A percentile compares a stretch with the other conserved stretches of the same genome.
phyloP scores from a whole-genome alignment of 164 flowering plant species.

The Chloranthus sessilifolius region DNA sequence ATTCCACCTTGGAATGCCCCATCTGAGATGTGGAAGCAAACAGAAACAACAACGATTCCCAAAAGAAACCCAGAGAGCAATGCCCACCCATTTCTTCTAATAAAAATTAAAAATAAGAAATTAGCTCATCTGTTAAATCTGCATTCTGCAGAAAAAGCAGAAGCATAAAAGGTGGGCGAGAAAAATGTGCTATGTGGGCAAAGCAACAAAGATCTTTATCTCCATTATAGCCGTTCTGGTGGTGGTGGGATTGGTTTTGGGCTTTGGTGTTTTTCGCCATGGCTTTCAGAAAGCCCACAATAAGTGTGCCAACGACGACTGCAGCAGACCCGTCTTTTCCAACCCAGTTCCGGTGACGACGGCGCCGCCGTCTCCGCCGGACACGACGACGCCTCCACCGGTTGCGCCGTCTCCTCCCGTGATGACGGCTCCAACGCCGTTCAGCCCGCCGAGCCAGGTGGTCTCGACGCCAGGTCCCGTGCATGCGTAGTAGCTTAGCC shows the following conservation, averaged over 20 bases:
- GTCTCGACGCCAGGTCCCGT: slow-evolving; percentile 32
- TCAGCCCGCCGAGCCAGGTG: slow-evolving; percentile 28
- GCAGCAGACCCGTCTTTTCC: slow-evolving; percentile 18
- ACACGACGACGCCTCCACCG: slow-evolving; percentile 10
- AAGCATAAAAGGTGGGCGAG: background rate
- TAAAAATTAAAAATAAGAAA: too few species aligned
- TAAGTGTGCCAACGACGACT: slow-evolving; percentile 41
- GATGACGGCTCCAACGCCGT: background rate
- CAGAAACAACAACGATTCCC: too few species aligned
- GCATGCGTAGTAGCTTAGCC: slow-evolving; percentile 16
- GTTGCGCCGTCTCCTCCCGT: slow-evolving; percentile 12
- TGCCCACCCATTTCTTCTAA: too few species aligned
- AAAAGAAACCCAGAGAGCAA: too few species aligned
- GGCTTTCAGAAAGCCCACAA: slow-evolving; percentile 28
- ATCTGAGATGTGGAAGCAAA: too few species aligned
- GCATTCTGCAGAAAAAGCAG: too few species aligned
- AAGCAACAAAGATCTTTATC: slow-evolving; percentile 94
- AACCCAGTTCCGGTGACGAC: slow-evolving; percentile 22
- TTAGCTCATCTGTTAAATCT: too few species aligned
- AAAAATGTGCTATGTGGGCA: slow-evolving; percentile 77
- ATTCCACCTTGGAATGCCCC: too few species aligned
- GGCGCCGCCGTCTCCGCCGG: slow-evolving; percentile 19
- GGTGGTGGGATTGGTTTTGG: slow-evolving; percentile 53
- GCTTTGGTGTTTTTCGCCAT: slow-evolving; percentile 46
- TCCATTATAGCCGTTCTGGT: slow-evolving; percentile 53